Base-by-base conservation (phyloP, 75 land plant genomes). In the Picea glauca region DNA sequence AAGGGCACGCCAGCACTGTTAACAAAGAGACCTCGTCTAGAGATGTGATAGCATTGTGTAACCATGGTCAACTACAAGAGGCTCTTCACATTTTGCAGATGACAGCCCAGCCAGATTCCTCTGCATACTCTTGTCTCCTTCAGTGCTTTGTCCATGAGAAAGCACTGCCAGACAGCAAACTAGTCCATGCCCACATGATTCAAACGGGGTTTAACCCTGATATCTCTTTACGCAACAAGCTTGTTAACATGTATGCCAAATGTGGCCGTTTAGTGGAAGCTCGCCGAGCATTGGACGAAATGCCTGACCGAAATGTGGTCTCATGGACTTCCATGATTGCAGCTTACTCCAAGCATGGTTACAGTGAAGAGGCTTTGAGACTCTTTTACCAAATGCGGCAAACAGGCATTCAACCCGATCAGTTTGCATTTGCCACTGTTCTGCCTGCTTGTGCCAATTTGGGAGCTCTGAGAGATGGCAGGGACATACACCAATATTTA, bases 121-220 rank as follows among this genome's bases (percentile, higher is more conserved):
- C 56, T 9, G 56, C 56, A 9, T 50, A 50, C 56, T 50, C 56
- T 50, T 50, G 1, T 50, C 56, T 50, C 56, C 56, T 50, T 8
- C 56, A 50, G 11, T 50, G 56, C 56, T 9, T 50, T 50, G 56
- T 50, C 11, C 56, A 50, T 50, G 56, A 50, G 11, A 50, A 50
- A 50, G 50, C 46, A 5, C 9, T 68, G 21, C n/a, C 43, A 33
- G 21, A 8, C 20, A 83, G 86, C 6, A 74, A 77, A 59, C 73
- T 77, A 4, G 72, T 85, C n/a, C 86, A 85, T 62, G 83, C 80
- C n/a, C 81, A 78, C 78, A 58, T 81, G 3, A 58, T 85, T 18
- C 81, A 81, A 30, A 12, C 38, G 3, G 58, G 18, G 46, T 73
- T 54, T 18, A 40, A 81, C 20, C 78, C 73, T 2, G 23, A 17